phyloP scores from a whole-genome alignment of 768 basidiomycete genomes.

The Rubroboletus satanas region DNA sequence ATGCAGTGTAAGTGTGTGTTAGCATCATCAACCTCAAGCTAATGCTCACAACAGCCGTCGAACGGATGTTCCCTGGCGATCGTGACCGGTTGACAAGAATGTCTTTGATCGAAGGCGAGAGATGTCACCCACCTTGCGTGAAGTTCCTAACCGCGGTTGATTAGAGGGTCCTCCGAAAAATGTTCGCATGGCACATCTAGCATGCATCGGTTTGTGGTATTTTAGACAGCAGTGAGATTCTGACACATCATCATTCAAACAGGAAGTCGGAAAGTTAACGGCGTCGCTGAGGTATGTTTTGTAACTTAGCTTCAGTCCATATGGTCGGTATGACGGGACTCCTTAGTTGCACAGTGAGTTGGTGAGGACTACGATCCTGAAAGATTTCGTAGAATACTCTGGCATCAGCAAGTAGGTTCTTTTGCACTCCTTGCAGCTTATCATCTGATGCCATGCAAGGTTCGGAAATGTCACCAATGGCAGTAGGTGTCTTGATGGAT shows the following conservation, averaged over 20 bases:
- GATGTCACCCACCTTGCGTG: neutral
- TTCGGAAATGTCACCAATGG: slow-evolving; percentile 94
- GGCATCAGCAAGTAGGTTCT: slow-evolving; percentile 67
- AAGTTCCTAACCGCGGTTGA: neutral
- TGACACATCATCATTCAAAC: slow-evolving; percentile 2
- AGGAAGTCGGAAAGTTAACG: slow-evolving; percentile 86
- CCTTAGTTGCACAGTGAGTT: slow-evolving; percentile 80
- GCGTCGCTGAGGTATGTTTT: slow-evolving; percentile 77
- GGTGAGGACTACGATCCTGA: slow-evolving; percentile 76
- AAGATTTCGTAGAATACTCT: slow-evolving; percentile 92
- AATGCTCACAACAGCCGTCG: slow-evolving; percentile 53
- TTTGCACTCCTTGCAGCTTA: neutral
- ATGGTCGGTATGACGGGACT: neutral
- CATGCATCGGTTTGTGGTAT: slow-evolving; percentile 60
- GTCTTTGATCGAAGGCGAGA: slow-evolving; percentile 84
- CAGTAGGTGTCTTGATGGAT: slow-evolving; percentile 42
- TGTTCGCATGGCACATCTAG: slow-evolving; percentile 88
- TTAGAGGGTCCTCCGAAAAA: slow-evolving; percentile 83
- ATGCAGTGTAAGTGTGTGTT: slow-evolving; percentile 51
- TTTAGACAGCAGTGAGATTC: neutral
- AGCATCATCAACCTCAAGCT: neutral
- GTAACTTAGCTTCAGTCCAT: neutral
- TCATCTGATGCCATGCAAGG: slow-evolving; percentile 33
- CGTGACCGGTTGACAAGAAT: slow-evolving; percentile 75
- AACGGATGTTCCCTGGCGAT: slow-evolving; percentile 87